Conservation (phyloP, 495 filamentous ascomycete species). For the Entonaema liquescens region DNA sequence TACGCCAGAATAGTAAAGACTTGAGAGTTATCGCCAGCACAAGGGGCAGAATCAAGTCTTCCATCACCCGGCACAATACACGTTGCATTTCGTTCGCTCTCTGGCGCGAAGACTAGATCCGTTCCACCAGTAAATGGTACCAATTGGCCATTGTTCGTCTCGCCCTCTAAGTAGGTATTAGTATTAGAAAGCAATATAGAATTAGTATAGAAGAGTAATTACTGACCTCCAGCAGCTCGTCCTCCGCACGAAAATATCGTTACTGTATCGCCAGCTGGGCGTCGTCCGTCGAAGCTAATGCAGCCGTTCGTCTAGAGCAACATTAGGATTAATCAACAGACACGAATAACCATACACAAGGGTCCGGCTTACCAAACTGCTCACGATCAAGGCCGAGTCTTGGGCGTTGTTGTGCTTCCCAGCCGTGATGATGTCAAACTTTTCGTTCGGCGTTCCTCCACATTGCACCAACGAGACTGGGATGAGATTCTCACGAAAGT, state of each 20-base stretch:
- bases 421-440: constrained; percentile 63
- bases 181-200: neutral
- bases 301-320: constrained; percentile 55
- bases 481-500: constrained; percentile 65
- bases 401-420: constrained; percentile 58
- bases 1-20: constrained; percentile 55
- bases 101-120: constrained; percentile 54
- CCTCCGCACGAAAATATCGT: constrained; percentile 64
- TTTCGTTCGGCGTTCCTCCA: constrained; percentile 58
- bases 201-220: neutral
- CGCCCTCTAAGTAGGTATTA: constrained; percentile 46
- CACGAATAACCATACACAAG: neutral
- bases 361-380: constrained; percentile 48
- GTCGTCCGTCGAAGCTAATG: constrained; percentile 58
- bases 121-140: constrained; percentile 53
- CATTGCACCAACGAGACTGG: constrained; percentile 58
- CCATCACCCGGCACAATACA: constrained; percentile 54
- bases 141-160: constrained; percentile 53
- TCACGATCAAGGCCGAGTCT: constrained; percentile 56
- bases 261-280: constrained; percentile 57
- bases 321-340: constrained; percentile 9
- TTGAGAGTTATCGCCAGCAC: constrained; percentile 53
- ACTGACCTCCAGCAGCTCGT: constrained; percentile 59
- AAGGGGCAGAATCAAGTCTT: constrained; percentile 53
- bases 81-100: constrained; percentile 49